Base-by-base conservation (phyloP, 352 stramenopile species). In the Peronospora tabacina region DNA sequence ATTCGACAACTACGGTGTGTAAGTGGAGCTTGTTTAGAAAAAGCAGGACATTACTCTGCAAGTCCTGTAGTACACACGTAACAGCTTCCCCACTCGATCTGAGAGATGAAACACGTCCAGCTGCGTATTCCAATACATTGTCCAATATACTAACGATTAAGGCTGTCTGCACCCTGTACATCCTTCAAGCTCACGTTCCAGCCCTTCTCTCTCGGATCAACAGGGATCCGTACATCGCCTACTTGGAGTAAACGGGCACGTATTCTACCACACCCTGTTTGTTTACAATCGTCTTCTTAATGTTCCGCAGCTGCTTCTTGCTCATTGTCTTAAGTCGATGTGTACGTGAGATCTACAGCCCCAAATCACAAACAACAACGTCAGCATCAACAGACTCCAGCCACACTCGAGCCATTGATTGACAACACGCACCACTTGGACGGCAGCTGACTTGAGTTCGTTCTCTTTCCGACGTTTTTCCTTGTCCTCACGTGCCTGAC, bases 221-320 rank as follows among this genome's bases (percentile, higher is more conserved):
- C 26, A 48, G 13, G 19, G 13, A 28, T 20, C 17, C 33, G 5
- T 3, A 7, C 16, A n/a, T 22, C 32, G 1, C 52, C 52, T 86
- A 88, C 68, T 88, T 88, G 70, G 72, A 78, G 72, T 95, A 95
- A 10, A 90, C 63, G 0, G 77, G 75, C 45, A 90, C 81, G 65
- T 93, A 92, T 59, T 93, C 82, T 56, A 95, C 82, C 49, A 93
- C 80, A 41, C 85, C 85, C 49, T 94, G 82, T 64, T 94, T 94
- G 82, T 94, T 92, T 42, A 95, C 77, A 43, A 90, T 87, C 19
- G 85, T 93, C 78, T 95, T 95, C 66, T 89, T 88, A 57, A 95
- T 84, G 52, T 94, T 89, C 54, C 83, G 83, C 58, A 95, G 62
- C 63, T 95, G 85, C 67, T 95, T 95, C 80, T 95, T 95, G 75